phyloP scores from a whole-genome alignment of 345 rosid genomes.

The Noccaea bulbosa region DNA sequence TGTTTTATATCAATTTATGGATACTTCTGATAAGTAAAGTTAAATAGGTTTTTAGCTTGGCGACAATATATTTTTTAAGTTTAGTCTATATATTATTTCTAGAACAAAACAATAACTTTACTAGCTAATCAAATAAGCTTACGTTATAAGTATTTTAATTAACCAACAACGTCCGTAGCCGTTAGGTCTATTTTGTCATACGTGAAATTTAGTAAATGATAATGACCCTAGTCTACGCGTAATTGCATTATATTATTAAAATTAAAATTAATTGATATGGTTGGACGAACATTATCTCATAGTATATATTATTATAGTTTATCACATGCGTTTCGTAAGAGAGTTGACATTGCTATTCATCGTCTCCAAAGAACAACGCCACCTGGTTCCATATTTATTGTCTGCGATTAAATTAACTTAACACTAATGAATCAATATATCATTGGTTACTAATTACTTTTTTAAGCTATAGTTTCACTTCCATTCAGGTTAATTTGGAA shows the following conservation, averaged over 20 bases:
- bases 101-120: slow-evolving; percentile 25
- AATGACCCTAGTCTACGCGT: slow-evolving; percentile 48
- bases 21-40: slow-evolving; percentile 9
- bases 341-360: slow-evolving; percentile 49
- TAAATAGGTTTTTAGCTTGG: slow-evolving; percentile 5
- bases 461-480: background rate
- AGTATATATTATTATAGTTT: slow-evolving; percentile 14
- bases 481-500: background rate
- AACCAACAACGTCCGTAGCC: slow-evolving; percentile 42
- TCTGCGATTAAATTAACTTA: slow-evolving; percentile 16
- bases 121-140: slow-evolving; percentile 33
- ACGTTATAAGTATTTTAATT: slow-evolving; percentile 24
- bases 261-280: slow-evolving; percentile 42
- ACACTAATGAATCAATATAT: background rate
- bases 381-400: slow-evolving; percentile 46
- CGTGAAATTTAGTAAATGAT: slow-evolving; percentile 43
- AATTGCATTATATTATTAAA: slow-evolving; percentile 37
- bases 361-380: slow-evolving; percentile 47
- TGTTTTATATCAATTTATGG: background rate
- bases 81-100: slow-evolving; percentile 16
- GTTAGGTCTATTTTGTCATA: slow-evolving; percentile 38
- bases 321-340: slow-evolving; percentile 45
- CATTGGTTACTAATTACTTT: background rate
- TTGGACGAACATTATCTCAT: slow-evolving; percentile 45
- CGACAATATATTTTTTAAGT: slow-evolving; percentile 21